Conservation (phyloP, 2,329 filamentous ascomycete genomes). For the Penicillium freii region DNA sequence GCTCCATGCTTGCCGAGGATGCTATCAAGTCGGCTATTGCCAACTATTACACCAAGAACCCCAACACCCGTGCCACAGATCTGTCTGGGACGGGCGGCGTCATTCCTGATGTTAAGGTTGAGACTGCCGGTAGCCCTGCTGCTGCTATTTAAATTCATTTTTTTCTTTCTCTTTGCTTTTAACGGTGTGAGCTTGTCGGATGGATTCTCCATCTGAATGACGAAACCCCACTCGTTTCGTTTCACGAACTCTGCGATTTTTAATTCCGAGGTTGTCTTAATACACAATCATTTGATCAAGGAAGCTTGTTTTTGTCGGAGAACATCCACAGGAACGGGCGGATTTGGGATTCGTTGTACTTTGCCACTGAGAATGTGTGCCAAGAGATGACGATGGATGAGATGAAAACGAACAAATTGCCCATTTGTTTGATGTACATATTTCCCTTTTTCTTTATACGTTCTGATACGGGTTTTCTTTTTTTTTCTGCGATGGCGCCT, state of each 20-base stretch:
- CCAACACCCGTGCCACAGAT: constrained; percentile 69
- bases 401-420: constrained; percentile 23
- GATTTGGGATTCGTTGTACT: background rate
- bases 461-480: constrained; percentile 8
- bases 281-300: constrained; percentile 24
- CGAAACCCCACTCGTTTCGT: constrained; percentile 4
- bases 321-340: background rate
- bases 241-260: constrained; percentile 8
- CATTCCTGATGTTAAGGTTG: constrained; percentile 58
- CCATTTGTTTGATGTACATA: constrained; percentile 32
- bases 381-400: constrained; percentile 2
- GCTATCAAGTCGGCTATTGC: constrained; percentile 89
- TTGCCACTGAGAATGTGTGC: background rate
- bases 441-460: constrained; percentile 13
- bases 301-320: background rate
- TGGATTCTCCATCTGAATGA: background rate
- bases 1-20: constrained; percentile 89
- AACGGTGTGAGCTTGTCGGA: background rate
- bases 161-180: background rate
- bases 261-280: constrained; percentile 12
- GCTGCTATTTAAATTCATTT: constrained; percentile 24
- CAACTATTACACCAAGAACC: constrained; percentile 91
- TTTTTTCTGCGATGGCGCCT: constrained; percentile 24
- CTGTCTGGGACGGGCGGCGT: constrained; percentile 71
- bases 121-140: constrained; percentile 35